Base-by-base conservation (phyloP, 2,329 filamentous ascomycete genomes). In the Hypoxylon sp. region DNA sequence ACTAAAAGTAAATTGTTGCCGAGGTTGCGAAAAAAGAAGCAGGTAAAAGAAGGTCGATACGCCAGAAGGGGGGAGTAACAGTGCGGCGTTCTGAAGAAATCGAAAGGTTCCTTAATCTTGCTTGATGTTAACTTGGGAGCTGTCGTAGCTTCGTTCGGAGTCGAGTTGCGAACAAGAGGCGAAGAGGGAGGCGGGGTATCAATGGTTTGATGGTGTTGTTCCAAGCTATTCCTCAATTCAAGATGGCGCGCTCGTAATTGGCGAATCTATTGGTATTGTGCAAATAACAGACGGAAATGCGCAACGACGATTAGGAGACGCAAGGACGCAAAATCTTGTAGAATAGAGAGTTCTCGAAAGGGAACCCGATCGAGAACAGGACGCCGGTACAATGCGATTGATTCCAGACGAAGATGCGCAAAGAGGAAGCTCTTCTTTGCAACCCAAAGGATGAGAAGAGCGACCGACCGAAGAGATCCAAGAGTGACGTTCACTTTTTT, bases 111-210 rank as follows among this genome's bases (percentile, higher is more conserved):
- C 60, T 28, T 51, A 68, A 68, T 63, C 45, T 70, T 30, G 28
- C 28, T 30, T 68, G 52, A 36, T 51, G 52, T 45, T 56, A 46
- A 61, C 36, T 46, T 67, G 38, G 56, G 68, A 66, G 28, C 56
- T 50, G 66, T 73, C 68, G 73, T 68, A 71, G 63, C 66, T 72
- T 75, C 69, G 73, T 74, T 70, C 41, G 30, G 38, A 9, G 64
- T 68, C 45, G 60, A 19, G 49, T 65, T 64, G 67, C 71, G 64
- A 65, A 70, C 62, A 67, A 65, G 48, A 63, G 60, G 49, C 23
- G 51, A 56, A 28, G 52, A 50, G 49, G 30, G 63, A 63, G 68
- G 73, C 65, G 68, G 74, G 70, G 70, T 74, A 72, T 65, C 63
- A 65, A 65, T 59, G 68, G 69, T 68, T 62, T 65, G 61, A 65